A percentile compares a stretch with the other conserved stretches of the same genome.
phyloP scores from a whole-genome alignment of 768 basidiomycete genomes.

The Rhodocollybia butyracea region DNA sequence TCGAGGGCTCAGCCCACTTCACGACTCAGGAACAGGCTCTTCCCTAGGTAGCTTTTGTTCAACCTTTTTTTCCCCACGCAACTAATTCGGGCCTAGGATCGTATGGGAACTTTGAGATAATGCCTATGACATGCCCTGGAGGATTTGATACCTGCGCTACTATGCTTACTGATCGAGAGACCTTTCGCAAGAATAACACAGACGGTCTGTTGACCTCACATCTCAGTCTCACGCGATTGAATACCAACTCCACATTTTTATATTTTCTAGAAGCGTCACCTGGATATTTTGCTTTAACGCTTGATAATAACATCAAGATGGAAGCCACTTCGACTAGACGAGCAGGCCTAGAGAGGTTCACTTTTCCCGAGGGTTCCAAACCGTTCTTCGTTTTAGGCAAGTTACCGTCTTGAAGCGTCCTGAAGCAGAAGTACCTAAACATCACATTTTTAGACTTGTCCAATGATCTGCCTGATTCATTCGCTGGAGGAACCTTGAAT shows the following conservation, averaged over 20 bases:
- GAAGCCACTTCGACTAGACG: constrained; percentile 71
- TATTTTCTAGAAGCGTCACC: constrained; percentile 51
- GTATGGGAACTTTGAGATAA: constrained; percentile 66
- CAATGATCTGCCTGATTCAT: constrained; percentile 61
- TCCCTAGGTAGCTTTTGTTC: constrained; percentile 54
- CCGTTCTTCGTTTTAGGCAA: constrained; percentile 55
- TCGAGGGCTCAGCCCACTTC: constrained; percentile 62
- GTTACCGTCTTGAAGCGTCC: not conserved
- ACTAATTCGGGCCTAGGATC: constrained; percentile 30
- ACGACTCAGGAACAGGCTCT: constrained; percentile 69
- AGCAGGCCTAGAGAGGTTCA: constrained; percentile 66
- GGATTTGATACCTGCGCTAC: constrained; percentile 67
- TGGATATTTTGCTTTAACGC: constrained; percentile 65
- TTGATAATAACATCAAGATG: constrained; percentile 66
- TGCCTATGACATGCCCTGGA: constrained; percentile 60
- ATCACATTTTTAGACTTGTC: constrained; percentile 41
- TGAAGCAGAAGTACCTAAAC: no score
- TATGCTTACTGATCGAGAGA: constrained; percentile 49
- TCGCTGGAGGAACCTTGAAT: constrained; percentile 57
- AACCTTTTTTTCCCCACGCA: not conserved
- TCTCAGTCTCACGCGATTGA: constrained; percentile 1
- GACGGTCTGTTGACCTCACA: constrained; percentile 43
- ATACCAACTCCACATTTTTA: not conserved
- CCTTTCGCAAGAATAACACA: constrained; percentile 58
- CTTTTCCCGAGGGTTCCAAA: constrained; percentile 56